phyloP scores from a whole-genome alignment of 2,329 filamentous ascomycete species.

The Ceratocystis ficicola region DNA sequence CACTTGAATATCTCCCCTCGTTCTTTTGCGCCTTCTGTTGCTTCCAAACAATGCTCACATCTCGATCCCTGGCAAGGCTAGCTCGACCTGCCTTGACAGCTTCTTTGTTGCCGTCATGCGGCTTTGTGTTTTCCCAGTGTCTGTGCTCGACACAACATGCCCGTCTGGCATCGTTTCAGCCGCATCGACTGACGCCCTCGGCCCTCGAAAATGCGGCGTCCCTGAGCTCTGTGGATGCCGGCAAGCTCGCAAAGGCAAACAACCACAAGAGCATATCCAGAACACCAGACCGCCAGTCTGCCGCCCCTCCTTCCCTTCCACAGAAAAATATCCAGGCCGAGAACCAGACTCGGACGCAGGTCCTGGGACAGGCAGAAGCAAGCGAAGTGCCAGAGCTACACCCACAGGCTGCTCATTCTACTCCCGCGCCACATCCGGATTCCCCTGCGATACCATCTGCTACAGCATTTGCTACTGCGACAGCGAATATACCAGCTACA shows the following conservation, averaged over 20 bases:
- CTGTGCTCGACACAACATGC: constrained; percentile 4
- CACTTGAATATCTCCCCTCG: not conserved
- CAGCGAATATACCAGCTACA: not conserved
- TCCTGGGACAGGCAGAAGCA: not conserved
- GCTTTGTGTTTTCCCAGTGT: not conserved
- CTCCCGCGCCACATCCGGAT: not conserved
- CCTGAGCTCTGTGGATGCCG: constrained; percentile 12
- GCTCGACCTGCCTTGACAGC: constrained; percentile 5
- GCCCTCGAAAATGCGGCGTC: constrained; percentile 15
- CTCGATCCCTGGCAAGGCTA: constrained; percentile 13
- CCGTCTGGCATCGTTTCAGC: constrained; percentile 17
- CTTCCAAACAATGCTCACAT: constrained; percentile 5
- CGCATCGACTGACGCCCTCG: constrained; percentile 14
- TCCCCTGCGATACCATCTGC: not conserved
- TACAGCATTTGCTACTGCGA: not conserved
- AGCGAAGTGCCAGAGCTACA: not conserved
- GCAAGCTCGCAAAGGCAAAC: constrained; percentile 17
- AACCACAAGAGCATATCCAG: not conserved
- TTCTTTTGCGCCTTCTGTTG: not conserved
- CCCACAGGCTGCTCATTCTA: not conserved
- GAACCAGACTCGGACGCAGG: not conserved
- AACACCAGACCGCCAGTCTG: constrained; percentile 12
- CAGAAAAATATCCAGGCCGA: not conserved
- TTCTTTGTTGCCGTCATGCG: not conserved
- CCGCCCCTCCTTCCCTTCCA: constrained; percentile 2